These are phyloP conservation scores for Trichoderma sp. DNA, from an alignment of 2,329 filamentous ascomycete genomes.

Conservation along the genomic window DNA sequence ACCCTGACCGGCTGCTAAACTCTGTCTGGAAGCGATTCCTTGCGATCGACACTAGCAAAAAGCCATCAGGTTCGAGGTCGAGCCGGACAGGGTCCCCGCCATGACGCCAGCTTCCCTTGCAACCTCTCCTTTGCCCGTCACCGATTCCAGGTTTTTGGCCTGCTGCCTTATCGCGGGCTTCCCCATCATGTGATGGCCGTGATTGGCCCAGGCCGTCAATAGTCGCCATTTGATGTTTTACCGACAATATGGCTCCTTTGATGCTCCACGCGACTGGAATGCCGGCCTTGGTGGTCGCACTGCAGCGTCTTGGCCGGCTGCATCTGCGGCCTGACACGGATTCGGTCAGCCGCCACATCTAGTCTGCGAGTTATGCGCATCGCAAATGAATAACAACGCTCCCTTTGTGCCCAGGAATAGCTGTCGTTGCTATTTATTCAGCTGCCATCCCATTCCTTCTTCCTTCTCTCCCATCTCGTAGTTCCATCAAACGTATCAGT, in stretches of 20 bases:
- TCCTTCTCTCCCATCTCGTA: neutral
- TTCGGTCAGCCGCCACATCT: constrained; percentile 18
- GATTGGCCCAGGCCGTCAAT: constrained; percentile 5
- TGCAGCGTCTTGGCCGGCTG: constrained; percentile 16
- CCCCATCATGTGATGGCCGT: constrained; percentile 9
- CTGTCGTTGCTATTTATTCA: neutral
- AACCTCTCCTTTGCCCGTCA: neutral
- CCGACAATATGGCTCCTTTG: constrained; percentile 17
- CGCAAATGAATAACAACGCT: neutral
- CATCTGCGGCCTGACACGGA: constrained; percentile 20
- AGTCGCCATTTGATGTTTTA: constrained; percentile 17
- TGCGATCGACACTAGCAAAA: constrained; percentile 10
- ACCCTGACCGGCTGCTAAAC: neutral
- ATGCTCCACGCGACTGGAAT: constrained; percentile 20
- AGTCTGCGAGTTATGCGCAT: constrained; percentile 5
- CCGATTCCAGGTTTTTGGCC: neutral
- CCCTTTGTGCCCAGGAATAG: neutral
- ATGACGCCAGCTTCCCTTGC: constrained; percentile 11
- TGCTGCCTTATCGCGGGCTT: constrained; percentile 9
- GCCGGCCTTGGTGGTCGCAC: constrained; percentile 16
- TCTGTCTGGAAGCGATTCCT: neutral
- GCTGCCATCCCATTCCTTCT: neutral
- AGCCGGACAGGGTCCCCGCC: constrained; percentile 2
- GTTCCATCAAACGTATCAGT: neutral
- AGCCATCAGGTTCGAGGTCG: neutral